Evolutionary conservation across 495 filamentous ascomycete genomes (phyloP).

Genomic region (Penicillium verhagenii): DNA sequence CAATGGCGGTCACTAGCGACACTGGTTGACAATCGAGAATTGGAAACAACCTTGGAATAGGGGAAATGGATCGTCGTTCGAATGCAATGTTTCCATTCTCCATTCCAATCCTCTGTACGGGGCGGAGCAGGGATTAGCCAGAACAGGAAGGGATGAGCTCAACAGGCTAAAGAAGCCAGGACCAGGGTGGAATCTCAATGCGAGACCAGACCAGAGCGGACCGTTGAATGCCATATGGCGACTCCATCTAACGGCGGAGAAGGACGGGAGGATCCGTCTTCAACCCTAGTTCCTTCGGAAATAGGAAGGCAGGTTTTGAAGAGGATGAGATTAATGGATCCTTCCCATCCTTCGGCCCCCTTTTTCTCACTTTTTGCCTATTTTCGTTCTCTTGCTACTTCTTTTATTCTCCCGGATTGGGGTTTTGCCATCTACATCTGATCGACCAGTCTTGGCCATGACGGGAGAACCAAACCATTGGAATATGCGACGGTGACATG

Average conservation of each 20-base stretch:
- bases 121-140: neutral
- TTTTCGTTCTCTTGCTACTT: too few species aligned
- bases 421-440: too few species aligned
- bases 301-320: slow-evolving; percentile 7
- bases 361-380: too few species aligned
- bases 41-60: too few species aligned
- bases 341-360: neutral
- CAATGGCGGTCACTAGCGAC: neutral
- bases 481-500: neutral
- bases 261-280: slow-evolving; percentile 22
- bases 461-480: neutral
- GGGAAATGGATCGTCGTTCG: neutral
- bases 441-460: slow-evolving; percentile 5
- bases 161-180: neutral
- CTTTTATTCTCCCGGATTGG: too few species aligned
- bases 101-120: too few species aligned
- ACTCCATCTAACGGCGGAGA: slow-evolving; percentile 22
- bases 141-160: neutral
- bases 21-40: too few species aligned
- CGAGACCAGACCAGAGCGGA: slow-evolving; percentile 20
- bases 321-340: neutral
- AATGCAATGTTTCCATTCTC: too few species aligned
- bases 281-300: slow-evolving; percentile 2
- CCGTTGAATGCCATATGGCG: slow-evolving; percentile 13
- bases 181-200: neutral